Conservation (phyloP, 2,329 filamentous ascomycete species). For the Fusarium avenaceum region DNA sequence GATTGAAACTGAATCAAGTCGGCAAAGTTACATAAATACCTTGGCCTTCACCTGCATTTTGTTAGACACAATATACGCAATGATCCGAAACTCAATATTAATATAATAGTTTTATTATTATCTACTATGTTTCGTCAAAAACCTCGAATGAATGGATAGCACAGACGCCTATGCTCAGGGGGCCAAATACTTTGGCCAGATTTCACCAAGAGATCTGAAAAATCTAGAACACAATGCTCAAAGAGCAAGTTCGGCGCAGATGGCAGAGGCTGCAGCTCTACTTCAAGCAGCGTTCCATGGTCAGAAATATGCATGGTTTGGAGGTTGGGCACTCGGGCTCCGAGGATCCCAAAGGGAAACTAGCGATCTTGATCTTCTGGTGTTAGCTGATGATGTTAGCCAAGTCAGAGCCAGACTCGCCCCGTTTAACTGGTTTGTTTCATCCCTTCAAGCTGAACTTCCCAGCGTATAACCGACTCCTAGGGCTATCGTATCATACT, state of each 20-base stretch:
- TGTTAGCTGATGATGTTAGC: background rate
- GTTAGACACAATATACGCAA: too few relatives aligned
- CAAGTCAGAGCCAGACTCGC: background rate
- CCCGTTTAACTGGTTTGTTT: background rate
- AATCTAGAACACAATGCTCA: background rate
- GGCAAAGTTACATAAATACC: too few relatives aligned
- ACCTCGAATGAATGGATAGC: too few relatives aligned
- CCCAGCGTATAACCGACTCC: background rate
- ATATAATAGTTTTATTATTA: too few relatives aligned
- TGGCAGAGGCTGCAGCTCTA: background rate
- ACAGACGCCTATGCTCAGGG: too few relatives aligned
- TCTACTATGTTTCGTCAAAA: too few relatives aligned
- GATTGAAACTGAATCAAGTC: too few relatives aligned
- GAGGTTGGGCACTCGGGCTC: background rate
- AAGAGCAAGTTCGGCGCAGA: background rate
- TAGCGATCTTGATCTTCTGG: background rate
- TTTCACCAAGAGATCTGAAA: background rate
- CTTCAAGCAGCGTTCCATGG: background rate
- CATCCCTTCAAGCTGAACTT: background rate
- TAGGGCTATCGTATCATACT: background rate
- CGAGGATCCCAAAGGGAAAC: background rate
- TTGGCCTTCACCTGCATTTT: too few relatives aligned
- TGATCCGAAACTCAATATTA: too few relatives aligned
- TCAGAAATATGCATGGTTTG: background rate
- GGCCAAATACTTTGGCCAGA: background rate